These are phyloP conservation scores for Phytophthora lateralis DNA, from an alignment of 352 stramenopile genomes.

Conservation along the genomic window DNA sequence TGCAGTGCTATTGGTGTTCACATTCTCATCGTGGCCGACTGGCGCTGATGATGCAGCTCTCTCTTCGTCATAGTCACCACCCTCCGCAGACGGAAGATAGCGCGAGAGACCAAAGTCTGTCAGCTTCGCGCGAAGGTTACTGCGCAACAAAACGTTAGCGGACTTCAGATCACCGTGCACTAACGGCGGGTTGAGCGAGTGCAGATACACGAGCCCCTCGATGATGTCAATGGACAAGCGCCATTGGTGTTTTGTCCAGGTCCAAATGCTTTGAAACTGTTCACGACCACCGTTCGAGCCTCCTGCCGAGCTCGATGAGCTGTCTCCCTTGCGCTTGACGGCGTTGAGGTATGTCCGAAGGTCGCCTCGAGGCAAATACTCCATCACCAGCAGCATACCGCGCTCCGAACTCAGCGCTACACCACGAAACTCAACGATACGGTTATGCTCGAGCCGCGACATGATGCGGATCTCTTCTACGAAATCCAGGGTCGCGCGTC, in stretches of 20 bases:
- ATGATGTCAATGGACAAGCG: constrained; percentile 52
- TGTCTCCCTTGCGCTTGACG: constrained; percentile 32
- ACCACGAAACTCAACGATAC: constrained; percentile 57
- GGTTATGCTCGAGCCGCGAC: constrained; percentile 51
- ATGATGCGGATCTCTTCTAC: constrained; percentile 54
- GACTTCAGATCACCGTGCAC: constrained; percentile 52
- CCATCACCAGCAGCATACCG: constrained; percentile 50
- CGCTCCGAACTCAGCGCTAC: constrained; percentile 49
- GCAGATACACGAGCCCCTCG: constrained; percentile 52
- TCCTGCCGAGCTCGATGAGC: constrained; percentile 8
- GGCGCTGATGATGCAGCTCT: not conserved
- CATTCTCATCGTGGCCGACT: not conserved
- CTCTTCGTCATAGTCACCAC: constrained; percentile 10
- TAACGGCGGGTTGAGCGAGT: constrained; percentile 44
- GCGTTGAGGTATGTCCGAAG: constrained; percentile 43
- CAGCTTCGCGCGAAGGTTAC: constrained; percentile 42
- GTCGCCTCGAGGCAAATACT: constrained; percentile 65
- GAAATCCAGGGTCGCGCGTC: constrained; percentile 47
- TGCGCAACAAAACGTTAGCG: constrained; percentile 43
- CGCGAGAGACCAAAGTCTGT: constrained; percentile 50
- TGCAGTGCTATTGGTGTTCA: not conserved
- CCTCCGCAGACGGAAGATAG: constrained; percentile 22
- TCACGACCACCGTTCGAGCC: constrained; percentile 8
- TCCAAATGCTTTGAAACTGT: constrained; percentile 43
- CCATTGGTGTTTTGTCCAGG: constrained; percentile 50